Conservation (phyloP, 257 asterid species). For the Solanum lignicaule region DNA sequence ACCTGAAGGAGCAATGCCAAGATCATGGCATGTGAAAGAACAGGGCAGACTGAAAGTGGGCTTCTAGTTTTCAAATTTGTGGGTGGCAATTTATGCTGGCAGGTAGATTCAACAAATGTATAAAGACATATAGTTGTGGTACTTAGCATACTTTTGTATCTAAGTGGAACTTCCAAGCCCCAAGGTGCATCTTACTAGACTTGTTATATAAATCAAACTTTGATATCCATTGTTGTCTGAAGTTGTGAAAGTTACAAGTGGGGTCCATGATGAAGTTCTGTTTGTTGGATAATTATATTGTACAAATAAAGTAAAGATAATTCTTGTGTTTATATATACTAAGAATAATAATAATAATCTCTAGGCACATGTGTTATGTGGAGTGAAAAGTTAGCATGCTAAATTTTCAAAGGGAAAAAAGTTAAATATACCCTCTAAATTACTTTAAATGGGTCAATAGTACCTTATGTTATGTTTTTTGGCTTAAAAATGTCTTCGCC, state of each 20-base stretch:
- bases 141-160: not conserved
- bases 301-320: not conserved
- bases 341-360: not conserved
- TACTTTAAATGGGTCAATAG: not conserved
- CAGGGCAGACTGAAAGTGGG: not conserved
- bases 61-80: not conserved
- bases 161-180: not conserved
- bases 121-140: not conserved
- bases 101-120: not conserved
- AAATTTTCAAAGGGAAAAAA: not conserved
- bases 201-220: not conserved
- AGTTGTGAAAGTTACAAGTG: not conserved
- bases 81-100: not conserved
- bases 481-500: not conserved
- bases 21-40: not conserved
- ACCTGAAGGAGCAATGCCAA: not conserved
- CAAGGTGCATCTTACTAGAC: not conserved
- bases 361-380: not conserved
- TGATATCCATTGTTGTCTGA: not conserved
- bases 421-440: not conserved
- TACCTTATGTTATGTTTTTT: not conserved
- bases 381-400: not conserved
- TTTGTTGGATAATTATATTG: not conserved
- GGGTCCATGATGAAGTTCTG: not conserved
- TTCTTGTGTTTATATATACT: not conserved